Base-by-base conservation (phyloP, 148 eudicot species). In the Rhododendron molle region DNA sequence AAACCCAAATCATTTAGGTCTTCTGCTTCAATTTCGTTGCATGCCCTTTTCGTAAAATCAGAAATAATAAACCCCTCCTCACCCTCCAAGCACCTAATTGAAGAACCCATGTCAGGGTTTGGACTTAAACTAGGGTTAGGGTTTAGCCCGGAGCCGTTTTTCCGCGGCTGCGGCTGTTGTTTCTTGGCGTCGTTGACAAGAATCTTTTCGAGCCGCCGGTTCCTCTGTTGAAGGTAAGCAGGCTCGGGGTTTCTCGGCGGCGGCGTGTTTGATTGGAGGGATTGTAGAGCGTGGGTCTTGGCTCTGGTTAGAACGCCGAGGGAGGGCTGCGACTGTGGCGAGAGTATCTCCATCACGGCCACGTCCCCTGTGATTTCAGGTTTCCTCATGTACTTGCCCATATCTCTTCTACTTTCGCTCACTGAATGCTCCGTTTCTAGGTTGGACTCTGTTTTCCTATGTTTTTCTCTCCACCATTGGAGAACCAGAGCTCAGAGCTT, bases 301-400 rank as follows among this genome's bases (percentile, higher is more conserved):
- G 99, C 98, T 38, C 99, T 78, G 16, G 99, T 96, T 28, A 92
- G 92, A 26, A 96, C 98, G 32, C 99, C 99, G 23, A 92, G 86
- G 2, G 90, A 81, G 28, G 93, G 83, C 18, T 69, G 74, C 1
- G 74, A 28, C 82, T 89, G 93, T 1, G 91, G 60, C 21, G 60
- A 90, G 85, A 90, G 89, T 67, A 91, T 89, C 79, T 94, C 96
- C 92, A 92, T 92, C 2, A 90, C 91, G 2, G 94, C 88, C 8
- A 92, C 89, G 84, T 93, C 93, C 0, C 91, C 88, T 44, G 91
- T 85, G 13, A 93, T 86, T 85, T 92, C 91, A 34, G 92, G 92
- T 76, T 95, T 95, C 73, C 90, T 91, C 91, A 92, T 91, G 95
- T 91, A 93, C 80, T 93, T 93, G 0, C 95, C 95, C 95, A 93